Conservation (phyloP, 192 early-diverging fungal species). For the Podila minutissima region DNA sequence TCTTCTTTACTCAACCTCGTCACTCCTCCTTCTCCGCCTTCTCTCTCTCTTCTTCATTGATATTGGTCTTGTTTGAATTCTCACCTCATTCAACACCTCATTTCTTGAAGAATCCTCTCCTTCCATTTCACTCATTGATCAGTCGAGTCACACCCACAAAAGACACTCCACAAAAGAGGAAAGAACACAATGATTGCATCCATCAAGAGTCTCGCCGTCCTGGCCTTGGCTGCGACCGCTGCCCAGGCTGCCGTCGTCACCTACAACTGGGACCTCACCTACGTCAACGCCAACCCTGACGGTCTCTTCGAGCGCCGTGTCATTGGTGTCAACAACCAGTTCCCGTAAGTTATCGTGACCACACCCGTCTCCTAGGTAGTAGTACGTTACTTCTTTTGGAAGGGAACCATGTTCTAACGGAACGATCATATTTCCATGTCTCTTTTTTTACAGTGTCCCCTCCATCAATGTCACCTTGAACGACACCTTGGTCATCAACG, state of each 20-base stretch:
- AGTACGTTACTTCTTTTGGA: neutral
- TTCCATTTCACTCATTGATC: no score
- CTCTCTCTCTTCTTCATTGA: constrained; percentile 13
- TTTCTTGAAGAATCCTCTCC: constrained; percentile 4
- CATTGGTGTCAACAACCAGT: constrained; percentile 71
- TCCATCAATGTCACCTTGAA: constrained; percentile 53
- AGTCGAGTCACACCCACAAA: no score
- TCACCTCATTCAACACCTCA: constrained; percentile 10
- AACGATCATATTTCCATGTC: no score
- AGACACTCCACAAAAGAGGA: neutral
- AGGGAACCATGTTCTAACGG: neutral
- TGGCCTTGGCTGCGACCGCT: constrained; percentile 43
- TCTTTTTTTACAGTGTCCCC: constrained; percentile 21
- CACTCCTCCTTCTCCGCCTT: neutral
- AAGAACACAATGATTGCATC: constrained; percentile 31
- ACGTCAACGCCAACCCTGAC: constrained; percentile 74
- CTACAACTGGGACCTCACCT: constrained; percentile 78
- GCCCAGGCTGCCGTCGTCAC: constrained; percentile 65
- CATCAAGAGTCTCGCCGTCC: constrained; percentile 46
- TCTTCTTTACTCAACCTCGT: constrained; percentile 25
- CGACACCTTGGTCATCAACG: constrained; percentile 64
- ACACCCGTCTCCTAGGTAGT: no score
- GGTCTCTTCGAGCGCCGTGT: constrained; percentile 70
- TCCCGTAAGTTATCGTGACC: constrained; percentile 61
- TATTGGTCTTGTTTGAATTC: constrained; percentile 9